Evolutionary conservation across 164 flowering plant species (phyloP).

Genomic region (Sedum album): DNA sequence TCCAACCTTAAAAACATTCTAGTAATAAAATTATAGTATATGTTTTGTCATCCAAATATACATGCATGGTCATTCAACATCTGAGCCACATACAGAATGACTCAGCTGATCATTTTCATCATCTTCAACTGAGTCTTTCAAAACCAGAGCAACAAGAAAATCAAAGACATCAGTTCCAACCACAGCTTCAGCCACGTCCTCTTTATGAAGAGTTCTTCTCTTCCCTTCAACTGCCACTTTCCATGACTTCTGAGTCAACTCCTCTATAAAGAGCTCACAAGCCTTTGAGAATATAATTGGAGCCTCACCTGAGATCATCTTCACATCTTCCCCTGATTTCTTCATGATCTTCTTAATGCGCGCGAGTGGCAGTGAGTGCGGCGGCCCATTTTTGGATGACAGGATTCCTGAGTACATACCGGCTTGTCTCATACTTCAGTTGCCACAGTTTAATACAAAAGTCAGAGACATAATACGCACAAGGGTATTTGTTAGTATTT

Average conservation of each 20-base stretch:
- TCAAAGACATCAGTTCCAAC: slow-evolving; percentile 52
- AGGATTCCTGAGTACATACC: slow-evolving; percentile 41
- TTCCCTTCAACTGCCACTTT: slow-evolving; percentile 44
- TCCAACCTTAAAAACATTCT: no score
- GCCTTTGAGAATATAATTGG: slow-evolving; percentile 69
- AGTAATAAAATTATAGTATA: no score
- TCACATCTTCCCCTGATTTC: slow-evolving; percentile 54
- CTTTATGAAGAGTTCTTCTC: slow-evolving; percentile 52
- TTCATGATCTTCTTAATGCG: slow-evolving; percentile 85
- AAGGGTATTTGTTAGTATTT: background rate
- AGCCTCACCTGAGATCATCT: slow-evolving; percentile 73
- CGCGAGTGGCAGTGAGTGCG: slow-evolving; percentile 53
- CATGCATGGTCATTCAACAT: background rate
- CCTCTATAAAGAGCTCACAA: slow-evolving; percentile 61
- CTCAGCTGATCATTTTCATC: background rate
- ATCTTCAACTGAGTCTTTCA: slow-evolving; percentile 9
- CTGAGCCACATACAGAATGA: background rate
- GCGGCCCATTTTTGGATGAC: slow-evolving; percentile 43
- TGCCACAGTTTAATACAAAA: background rate
- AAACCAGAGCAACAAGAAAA: slow-evolving; percentile 50
- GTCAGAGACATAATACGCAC: background rate
- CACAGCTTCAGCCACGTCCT: slow-evolving; percentile 55
- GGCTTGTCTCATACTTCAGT: slow-evolving; percentile 42
- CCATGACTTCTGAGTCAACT: slow-evolving; percentile 55
- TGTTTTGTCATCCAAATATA: background rate